Evolutionary conservation across 1,284 basidiomycete genomes (phyloP).

Genomic region (Rhodotorula glutinis): DNA sequence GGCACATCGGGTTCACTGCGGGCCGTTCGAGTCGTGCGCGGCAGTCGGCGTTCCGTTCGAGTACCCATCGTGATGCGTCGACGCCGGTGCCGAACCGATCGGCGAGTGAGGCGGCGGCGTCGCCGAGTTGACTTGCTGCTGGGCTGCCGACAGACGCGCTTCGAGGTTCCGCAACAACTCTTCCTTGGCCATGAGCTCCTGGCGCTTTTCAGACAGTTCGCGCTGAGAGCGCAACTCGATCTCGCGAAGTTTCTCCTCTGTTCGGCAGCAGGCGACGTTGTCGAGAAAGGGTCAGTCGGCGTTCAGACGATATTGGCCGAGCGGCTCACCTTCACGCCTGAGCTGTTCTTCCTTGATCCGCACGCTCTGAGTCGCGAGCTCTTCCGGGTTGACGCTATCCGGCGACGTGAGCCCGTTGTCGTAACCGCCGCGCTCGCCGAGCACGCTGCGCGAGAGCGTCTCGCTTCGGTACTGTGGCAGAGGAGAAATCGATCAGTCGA

Average conservation of each 20-base stretch:
- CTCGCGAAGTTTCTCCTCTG: slow-evolving; percentile 94
- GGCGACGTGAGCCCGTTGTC: slow-evolving; percentile 23
- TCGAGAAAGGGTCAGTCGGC: background rate
- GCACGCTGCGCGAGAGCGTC: slow-evolving; percentile 90
- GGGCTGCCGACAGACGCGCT: slow-evolving; percentile 77
- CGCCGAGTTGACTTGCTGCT: background rate
- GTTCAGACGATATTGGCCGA: too few species aligned
- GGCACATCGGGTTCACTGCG: background rate
- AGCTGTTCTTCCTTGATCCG: slow-evolving; percentile 98
- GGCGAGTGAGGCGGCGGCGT: slow-evolving; percentile 4
- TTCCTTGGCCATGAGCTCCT: slow-evolving; percentile 67
- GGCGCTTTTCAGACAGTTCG: slow-evolving; percentile 98
- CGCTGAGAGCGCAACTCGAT: slow-evolving; percentile 97
- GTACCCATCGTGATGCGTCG: background rate
- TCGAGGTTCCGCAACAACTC: slow-evolving; percentile 70
- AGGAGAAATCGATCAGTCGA: too few species aligned
- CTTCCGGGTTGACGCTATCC: slow-evolving; percentile 73
- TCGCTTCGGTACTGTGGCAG: slow-evolving; percentile 75
- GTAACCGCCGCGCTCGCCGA: slow-evolving; percentile 58
- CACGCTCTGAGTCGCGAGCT: slow-evolving; percentile 92
- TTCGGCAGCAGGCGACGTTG: too few species aligned
- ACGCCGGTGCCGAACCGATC: background rate
- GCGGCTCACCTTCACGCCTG: slow-evolving; percentile 65
- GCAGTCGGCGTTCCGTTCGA: background rate
- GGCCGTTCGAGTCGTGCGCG: background rate